Percentiles rank a stretch among this genome's conserved stretches.
Evolutionary conservation across 2,329 filamentous ascomycete species (phyloP).

Genomic region (Trichoderma endophyticum): DNA sequence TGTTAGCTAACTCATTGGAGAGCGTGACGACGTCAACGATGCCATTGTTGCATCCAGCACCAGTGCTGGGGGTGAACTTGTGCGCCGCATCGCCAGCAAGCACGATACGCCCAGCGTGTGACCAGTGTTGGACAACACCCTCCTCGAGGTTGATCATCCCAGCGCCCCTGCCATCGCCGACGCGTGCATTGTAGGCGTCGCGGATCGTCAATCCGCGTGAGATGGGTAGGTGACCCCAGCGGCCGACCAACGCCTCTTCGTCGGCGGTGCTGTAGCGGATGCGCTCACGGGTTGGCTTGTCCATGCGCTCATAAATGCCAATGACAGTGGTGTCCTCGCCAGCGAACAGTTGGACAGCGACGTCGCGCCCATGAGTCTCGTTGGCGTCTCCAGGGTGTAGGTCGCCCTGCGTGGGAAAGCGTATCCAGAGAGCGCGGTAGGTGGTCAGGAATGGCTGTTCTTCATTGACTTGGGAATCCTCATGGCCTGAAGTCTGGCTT

Average conservation of each 20-base stretch:
- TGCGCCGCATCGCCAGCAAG: conserved; percentile 35
- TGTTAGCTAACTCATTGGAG: neutral
- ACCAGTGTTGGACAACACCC: conserved; percentile 31
- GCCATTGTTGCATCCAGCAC: conserved; percentile 32
- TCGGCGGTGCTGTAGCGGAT: neutral
- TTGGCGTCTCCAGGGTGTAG: neutral
- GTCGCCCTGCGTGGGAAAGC: neutral
- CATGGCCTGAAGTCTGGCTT: neutral
- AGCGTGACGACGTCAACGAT: conserved; percentile 25
- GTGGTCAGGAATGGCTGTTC: neutral
- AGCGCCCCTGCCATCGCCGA: neutral
- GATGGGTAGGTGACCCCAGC: neutral
- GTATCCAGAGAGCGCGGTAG: neutral
- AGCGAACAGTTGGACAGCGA: neutral
- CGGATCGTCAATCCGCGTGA: neutral
- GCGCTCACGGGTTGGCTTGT: neutral
- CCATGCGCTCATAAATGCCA: neutral
- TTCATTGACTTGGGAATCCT: neutral
- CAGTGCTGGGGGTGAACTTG: conserved; percentile 34
- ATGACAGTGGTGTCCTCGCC: neutral
- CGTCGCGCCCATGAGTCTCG: neutral
- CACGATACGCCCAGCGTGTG: conserved; percentile 28
- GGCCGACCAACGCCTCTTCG: neutral
- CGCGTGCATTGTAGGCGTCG: neutral
- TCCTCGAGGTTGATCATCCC: conserved; percentile 33